phyloP scores from a whole-genome alignment of 129 eudicot species.

The Flaveria trinervia region DNA sequence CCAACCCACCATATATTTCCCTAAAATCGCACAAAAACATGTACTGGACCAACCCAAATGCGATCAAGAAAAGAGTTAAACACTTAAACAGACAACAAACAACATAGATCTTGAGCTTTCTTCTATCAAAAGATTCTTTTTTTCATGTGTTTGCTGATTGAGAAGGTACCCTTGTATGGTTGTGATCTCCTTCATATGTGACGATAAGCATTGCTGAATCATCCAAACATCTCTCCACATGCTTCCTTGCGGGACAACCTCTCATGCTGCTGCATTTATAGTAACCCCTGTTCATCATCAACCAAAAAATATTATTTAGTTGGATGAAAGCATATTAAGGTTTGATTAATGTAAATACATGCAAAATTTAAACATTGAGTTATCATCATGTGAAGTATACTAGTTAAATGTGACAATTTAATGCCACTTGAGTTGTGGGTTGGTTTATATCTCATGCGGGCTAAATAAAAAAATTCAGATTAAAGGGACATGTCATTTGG shows the following conservation, averaged over 20 bases:
- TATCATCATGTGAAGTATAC: background rate
- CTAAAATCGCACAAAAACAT: conserved; percentile 47
- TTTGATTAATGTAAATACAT: background rate
- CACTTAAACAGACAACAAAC: conserved; percentile 23
- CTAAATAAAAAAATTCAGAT: background rate
- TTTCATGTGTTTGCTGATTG: conserved; percentile 74
- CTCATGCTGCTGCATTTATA: conserved; percentile 97
- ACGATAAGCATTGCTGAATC: conserved; percentile 93
- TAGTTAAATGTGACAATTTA: background rate
- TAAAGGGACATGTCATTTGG: background rate
- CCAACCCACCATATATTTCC: conserved; percentile 32
- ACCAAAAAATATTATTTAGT: conserved; percentile 14
- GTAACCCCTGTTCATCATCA: conserved; percentile 77
- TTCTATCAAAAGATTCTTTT: background rate
- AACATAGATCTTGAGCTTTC: conserved; percentile 21
- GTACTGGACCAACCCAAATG: conserved; percentile 46
- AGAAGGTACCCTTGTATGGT: conserved; percentile 75
- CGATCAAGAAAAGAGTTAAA: conserved; percentile 36
- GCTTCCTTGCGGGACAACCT: conserved; percentile 99
- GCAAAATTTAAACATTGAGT: background rate
- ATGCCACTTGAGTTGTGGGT: background rate
- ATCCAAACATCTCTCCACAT: conserved; percentile 91
- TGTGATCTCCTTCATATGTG: conserved; percentile 96
- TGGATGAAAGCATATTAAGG: conserved; percentile 4
- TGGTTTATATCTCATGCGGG: conserved; percentile 6